Evolutionary conservation across 2,329 filamentous ascomycete genomes (phyloP).

Genomic region (Ilyonectria mors-panacis): DNA sequence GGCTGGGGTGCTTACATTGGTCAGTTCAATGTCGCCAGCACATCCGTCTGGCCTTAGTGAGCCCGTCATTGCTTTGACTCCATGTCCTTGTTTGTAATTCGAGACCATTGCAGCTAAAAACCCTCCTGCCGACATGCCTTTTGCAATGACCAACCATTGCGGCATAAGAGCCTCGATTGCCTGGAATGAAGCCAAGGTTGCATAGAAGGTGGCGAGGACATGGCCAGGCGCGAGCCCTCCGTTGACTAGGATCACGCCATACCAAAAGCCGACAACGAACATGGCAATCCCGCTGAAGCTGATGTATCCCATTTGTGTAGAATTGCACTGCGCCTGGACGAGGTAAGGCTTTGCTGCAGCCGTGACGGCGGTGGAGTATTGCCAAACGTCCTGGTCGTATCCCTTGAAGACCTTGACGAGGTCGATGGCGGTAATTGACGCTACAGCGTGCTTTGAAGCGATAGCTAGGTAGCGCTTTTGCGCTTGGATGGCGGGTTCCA

Average conservation of each 20-base stretch:
- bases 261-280: conserved; percentile 94
- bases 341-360: conserved; percentile 75
- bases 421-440: conserved; percentile 82
- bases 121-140: conserved; percentile 81
- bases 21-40: conserved; percentile 78
- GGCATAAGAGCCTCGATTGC: conserved; percentile 82
- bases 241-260: conserved; percentile 79
- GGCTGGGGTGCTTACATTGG: conserved; percentile 67
- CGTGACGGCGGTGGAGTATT: conserved; percentile 73
- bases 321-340: conserved; percentile 77
- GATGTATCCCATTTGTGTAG: conserved; percentile 80
- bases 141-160: conserved; percentile 82
- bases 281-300: conserved; percentile 82
- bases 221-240: conserved; percentile 73
- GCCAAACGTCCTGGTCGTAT: conserved; percentile 76
- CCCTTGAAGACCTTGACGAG: conserved; percentile 90
- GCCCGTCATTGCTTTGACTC: conserved; percentile 15
- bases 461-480: conserved; percentile 78
- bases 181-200: conserved; percentile 82
- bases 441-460: conserved; percentile 80
- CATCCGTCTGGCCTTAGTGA: conserved; percentile 60
- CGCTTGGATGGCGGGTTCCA: conserved; percentile 76
- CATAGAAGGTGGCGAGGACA: conserved; percentile 89
- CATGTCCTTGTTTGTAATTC: conserved; percentile 35
- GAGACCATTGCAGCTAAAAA: conserved; percentile 68